A percentile compares a stretch with the other conserved stretches of the same genome.
Evolutionary conservation across 1,139 yeast genomes (phyloP).

Genomic region (Chernovozyma sophiae-reginae): DNA sequence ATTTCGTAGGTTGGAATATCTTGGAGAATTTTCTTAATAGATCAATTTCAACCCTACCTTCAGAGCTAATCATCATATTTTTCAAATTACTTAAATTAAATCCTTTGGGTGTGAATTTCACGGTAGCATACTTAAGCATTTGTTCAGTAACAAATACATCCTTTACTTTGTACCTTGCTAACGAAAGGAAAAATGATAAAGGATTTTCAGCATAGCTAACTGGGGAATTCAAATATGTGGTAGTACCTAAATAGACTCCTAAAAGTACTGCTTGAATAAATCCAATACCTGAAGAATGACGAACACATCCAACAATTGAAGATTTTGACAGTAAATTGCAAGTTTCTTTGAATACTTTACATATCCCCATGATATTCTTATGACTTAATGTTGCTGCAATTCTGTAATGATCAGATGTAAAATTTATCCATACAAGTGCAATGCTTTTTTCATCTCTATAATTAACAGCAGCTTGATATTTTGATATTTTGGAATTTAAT

Average conservation of each 20-base stretch:
- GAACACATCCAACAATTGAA: slow-evolving; percentile 81
- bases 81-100: slow-evolving; percentile 61
- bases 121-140: slow-evolving; percentile 74
- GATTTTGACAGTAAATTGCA: slow-evolving; percentile 72
- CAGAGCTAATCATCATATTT: slow-evolving; percentile 81
- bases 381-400: slow-evolving; percentile 65
- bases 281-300: slow-evolving; percentile 83
- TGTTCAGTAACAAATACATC: slow-evolving; percentile 85
- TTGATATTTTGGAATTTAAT: slow-evolving; percentile 40
- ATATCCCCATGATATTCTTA: slow-evolving; percentile 64
- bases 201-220: slow-evolving; percentile 78
- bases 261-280: slow-evolving; percentile 76
- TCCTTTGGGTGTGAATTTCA: slow-evolving; percentile 60
- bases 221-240: slow-evolving; percentile 79
- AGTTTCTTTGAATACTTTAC: slow-evolving; percentile 89
- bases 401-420: slow-evolving; percentile 70
- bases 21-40: slow-evolving; percentile 57
- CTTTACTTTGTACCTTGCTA: slow-evolving; percentile 76
- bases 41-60: slow-evolving; percentile 67
- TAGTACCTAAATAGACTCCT: slow-evolving; percentile 83
- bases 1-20: slow-evolving; percentile 60
- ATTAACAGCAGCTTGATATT: slow-evolving; percentile 41
- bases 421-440: slow-evolving; percentile 63
- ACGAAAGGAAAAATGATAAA: slow-evolving; percentile 61
- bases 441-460: slow-evolving; percentile 39